Percentiles rank a stretch among this genome's conserved stretches.
phyloP scores from a whole-genome alignment of 345 rosid genomes.

The Hypericum androsaemum region DNA sequence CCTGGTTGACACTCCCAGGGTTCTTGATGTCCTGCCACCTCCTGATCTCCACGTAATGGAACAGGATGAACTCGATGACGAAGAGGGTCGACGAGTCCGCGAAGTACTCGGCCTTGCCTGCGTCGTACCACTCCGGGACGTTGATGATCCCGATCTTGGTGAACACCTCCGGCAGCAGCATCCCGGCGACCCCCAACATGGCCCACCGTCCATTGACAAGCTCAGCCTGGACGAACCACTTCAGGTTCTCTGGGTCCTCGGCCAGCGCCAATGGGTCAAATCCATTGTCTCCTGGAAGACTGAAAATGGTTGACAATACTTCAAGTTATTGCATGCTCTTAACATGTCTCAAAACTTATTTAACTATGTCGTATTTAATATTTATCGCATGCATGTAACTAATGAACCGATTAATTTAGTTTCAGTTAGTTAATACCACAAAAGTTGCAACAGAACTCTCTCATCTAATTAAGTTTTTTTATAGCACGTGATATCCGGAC shows the following conservation, averaged over 20 bases:
- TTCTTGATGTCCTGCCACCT: constrained; percentile 98
- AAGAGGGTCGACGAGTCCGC: constrained; percentile 89
- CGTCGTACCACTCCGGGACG: constrained; percentile 78
- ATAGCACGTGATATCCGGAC: too few species aligned
- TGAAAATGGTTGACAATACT: constrained; percentile 10
- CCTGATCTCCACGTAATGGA: constrained; percentile 96
- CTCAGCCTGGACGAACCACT: constrained; percentile 86
- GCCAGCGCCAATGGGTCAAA: constrained; percentile 88
- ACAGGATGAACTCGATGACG: constrained; percentile 89
- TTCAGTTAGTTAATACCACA: too few species aligned
- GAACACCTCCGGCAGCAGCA: constrained; percentile 88
- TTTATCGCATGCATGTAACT: not conserved
- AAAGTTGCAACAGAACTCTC: too few species aligned
- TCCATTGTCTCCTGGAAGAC: constrained; percentile 96
- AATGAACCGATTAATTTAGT: not conserved
- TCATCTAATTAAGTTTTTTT: too few species aligned
- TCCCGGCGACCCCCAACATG: constrained; percentile 89
- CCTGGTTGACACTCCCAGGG: constrained; percentile 96
- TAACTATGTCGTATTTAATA: too few species aligned
- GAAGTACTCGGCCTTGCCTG: constrained; percentile 85
- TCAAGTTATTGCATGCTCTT: too few species aligned
- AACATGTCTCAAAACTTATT: not conserved
- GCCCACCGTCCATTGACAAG: constrained; percentile 93
- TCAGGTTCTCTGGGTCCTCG: constrained; percentile 92
- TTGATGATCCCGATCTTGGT: constrained; percentile 72